Evolutionary conservation across 2,329 filamentous ascomycete genomes (phyloP).

Genomic region (Talaromyces pinophilus): DNA sequence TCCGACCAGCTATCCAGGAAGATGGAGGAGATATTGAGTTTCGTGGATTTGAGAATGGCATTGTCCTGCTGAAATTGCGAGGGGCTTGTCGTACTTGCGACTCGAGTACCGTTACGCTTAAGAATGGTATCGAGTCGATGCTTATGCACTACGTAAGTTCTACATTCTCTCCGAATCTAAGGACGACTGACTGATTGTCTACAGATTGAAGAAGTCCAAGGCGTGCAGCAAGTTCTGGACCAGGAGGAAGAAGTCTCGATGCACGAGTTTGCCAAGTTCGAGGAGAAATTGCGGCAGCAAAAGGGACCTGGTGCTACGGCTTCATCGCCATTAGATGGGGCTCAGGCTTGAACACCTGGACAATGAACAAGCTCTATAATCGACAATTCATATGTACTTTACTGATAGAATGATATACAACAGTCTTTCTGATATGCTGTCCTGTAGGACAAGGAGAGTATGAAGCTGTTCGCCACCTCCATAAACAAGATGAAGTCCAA

Average conservation of each 20-base stretch:
- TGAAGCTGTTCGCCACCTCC: background rate
- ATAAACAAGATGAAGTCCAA: background rate
- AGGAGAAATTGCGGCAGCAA: conserved; percentile 73
- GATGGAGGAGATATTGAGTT: conserved; percentile 98
- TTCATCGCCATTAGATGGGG: conserved; percentile 55
- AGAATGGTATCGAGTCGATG: conserved; percentile 98
- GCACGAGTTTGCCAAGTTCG: conserved; percentile 89
- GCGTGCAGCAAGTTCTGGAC: conserved; percentile 86
- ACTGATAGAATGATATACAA: conserved; percentile 7
- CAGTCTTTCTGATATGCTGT: background rate
- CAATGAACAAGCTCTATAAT: background rate
- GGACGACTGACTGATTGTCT: conserved; percentile 20
- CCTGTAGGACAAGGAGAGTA: background rate
- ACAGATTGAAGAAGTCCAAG: conserved; percentile 93
- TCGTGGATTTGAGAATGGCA: conserved; percentile 80
- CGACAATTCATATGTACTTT: background rate
- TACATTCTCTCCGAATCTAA: background rate
- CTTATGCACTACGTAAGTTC: conserved; percentile 84
- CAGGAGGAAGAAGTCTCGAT: conserved; percentile 86
- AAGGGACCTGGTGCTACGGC: conserved; percentile 55
- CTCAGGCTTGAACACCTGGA: conserved; percentile 29
- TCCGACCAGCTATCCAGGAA: conserved; percentile 93
- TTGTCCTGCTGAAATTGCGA: conserved; percentile 81
- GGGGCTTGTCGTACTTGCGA: conserved; percentile 96
- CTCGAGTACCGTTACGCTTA: conserved; percentile 92